A percentile compares a stretch with the other conserved stretches of the same genome.
phyloP scores from a whole-genome alignment of 768 basidiomycete species.

The Albatrellus ellisii region DNA sequence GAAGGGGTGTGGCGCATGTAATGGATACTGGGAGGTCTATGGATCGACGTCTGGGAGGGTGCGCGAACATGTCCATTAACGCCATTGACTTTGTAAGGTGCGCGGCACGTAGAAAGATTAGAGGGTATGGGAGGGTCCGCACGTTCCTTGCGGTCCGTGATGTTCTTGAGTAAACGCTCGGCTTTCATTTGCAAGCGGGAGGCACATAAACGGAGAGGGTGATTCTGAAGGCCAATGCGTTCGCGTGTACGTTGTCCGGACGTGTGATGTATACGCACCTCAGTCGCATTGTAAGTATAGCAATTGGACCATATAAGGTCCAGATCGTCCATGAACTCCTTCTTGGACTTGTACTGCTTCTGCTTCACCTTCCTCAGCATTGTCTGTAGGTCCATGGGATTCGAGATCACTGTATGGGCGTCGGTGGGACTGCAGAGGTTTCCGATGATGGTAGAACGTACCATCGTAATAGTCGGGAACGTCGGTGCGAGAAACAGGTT shows the following conservation, averaged over 20 bases:
- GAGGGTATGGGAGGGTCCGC: conserved; percentile 54
- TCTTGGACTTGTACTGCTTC: conserved; percentile 86
- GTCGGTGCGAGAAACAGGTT: conserved; percentile 82
- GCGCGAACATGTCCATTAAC: conserved; percentile 31
- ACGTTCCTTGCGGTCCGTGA: conserved; percentile 81
- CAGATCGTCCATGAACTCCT: conserved; percentile 87
- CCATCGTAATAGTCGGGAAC: conserved; percentile 91
- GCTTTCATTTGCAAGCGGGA: conserved; percentile 74
- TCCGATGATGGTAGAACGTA: conserved; percentile 25
- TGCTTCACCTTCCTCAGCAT: conserved; percentile 90
- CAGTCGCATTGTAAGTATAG: conserved; percentile 79
- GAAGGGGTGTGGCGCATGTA: conserved; percentile 4
- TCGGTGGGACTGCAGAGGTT: not conserved
- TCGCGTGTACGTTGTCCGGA: conserved; percentile 3
- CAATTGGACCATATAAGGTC: conserved; percentile 98
- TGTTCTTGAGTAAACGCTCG: conserved; percentile 73
- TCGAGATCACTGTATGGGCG: conserved; percentile 58
- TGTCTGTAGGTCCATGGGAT: conserved; percentile 92
- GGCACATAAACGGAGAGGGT: conserved; percentile 78
- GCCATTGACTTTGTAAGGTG: conserved; percentile 19
- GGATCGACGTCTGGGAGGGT: conserved; percentile 27
- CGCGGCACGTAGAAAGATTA: conserved; percentile 22
- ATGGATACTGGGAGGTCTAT: conserved; percentile 15
- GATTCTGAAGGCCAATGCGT: conserved; percentile 45
- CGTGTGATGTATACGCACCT: conserved; percentile 38